These are phyloP conservation scores for Primulina eburnea DNA, from an alignment of 257 asterid genomes.

Conservation along the genomic window DNA sequence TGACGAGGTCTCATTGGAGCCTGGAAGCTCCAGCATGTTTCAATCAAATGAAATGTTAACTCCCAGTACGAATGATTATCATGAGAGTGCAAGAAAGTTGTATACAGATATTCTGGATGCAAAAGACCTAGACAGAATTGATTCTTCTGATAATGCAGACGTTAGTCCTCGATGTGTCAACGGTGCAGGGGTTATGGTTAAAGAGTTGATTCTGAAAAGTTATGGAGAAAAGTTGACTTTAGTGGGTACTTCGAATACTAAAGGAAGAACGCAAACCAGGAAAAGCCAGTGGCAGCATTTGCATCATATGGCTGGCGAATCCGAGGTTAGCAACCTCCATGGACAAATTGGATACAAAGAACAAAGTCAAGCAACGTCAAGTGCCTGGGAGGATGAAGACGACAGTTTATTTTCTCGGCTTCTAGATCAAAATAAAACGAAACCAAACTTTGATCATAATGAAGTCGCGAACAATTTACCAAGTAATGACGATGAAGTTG, in stretches of 20 bases:
- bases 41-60: conserved; percentile 62
- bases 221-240: conserved; percentile 56
- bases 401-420: conserved; percentile 47
- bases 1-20: conserved; percentile 45
- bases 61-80: conserved; percentile 48
- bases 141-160: conserved; percentile 83
- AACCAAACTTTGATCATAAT: conserved; percentile 26
- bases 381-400: conserved; percentile 52
- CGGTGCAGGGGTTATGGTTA: conserved; percentile 65
- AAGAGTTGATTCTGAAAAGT: conserved; percentile 69
- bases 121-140: conserved; percentile 61
- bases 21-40: conserved; percentile 56
- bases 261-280: conserved; percentile 49
- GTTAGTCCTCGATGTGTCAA: conserved; percentile 76
- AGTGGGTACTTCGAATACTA: conserved; percentile 49
- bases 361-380: conserved; percentile 43
- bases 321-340: conserved; percentile 45
- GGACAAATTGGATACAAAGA: conserved; percentile 54
- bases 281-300: conserved; percentile 64
- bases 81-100: conserved; percentile 36
- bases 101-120: conserved; percentile 44
- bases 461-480: conserved; percentile 32
- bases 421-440: conserved; percentile 42
- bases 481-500: conserved; percentile 39
- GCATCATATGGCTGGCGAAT: conserved; percentile 57